Evolutionary conservation across 192 early-diverging fungal species (phyloP), one percentile per base, ranked within the genome.

Genomic region (Coemansia sp.): DNA sequence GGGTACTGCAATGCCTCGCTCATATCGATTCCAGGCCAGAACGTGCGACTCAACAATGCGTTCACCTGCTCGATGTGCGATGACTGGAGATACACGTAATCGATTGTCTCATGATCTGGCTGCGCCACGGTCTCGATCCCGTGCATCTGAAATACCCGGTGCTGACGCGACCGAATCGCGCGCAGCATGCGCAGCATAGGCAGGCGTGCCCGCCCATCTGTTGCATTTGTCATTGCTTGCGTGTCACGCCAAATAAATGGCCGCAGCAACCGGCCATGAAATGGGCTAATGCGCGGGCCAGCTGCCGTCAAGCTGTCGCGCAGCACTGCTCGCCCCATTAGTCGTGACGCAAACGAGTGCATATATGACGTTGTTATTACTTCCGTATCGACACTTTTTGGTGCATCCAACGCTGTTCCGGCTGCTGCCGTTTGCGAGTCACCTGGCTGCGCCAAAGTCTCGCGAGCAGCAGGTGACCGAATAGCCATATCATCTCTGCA

Each of bases 11-110:
- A 74, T 29, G 89, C 86, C 67, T 97, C 94, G 19, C 88, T 88
- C 60, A 95, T 85, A 63, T 95, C 93, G 57, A 97, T 93, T 10
- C 89, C 90, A 9, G 88, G 89, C 95, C 95, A 97, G 71, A 97
- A 95, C 17, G 85, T 84, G 37, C 85, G 73, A 38, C 83, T 84
- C 15, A 97, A 73, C 24, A 92, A 68, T 54, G 79, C 85, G 67
- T 97, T 95, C 8, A 93, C 90, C 56, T 89, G 89, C 10, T 56
- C 54, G 21, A 93, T 65, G 69, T 91, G 90, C 60, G 83, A 79
- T 24, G 58, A 68, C 56, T 90, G 84, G 61, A 97, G 86, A 66
- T 92, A 87, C 27, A 89, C 85, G 41, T 90, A 97, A 64, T 94
- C 91, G 32, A 97, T 93, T 9, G 88, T 62, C 39, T 81, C 79